A percentile compares a stretch with the other conserved stretches of the same genome.
These are phyloP conservation scores for Penicillium italicum DNA, from an alignment of 2,329 filamentous ascomycete genomes.

Conservation along the genomic window DNA sequence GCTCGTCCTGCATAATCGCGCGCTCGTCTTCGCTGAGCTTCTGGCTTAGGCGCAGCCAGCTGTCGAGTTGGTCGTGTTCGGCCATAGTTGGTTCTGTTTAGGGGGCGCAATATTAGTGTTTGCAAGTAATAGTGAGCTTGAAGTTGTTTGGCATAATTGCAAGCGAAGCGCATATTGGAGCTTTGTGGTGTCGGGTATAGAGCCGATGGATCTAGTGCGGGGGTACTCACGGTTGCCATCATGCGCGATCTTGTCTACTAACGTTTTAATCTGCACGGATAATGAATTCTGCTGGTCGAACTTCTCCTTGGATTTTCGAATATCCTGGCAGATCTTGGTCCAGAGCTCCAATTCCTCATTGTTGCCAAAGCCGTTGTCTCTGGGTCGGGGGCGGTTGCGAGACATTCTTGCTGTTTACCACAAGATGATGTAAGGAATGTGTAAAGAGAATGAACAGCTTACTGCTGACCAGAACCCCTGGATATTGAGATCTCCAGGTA, in stretches of 20 bases:
- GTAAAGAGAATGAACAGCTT: background rate
- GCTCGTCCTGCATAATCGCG: conserved; percentile 47
- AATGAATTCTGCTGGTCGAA: conserved; percentile 42
- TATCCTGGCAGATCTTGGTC: conserved; percentile 43
- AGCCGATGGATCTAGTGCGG: conserved; percentile 3
- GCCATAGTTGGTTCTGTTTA: conserved; percentile 36
- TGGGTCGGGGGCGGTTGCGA: conserved; percentile 41
- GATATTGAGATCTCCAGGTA: background rate
- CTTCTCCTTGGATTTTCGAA: conserved; percentile 44
- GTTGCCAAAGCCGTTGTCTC: conserved; percentile 43
- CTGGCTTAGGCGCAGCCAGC: conserved; percentile 45
- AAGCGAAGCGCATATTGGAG: background rate
- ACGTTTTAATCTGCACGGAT: conserved; percentile 38
- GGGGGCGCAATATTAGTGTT: conserved; percentile 12
- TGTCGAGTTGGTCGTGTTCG: conserved; percentile 46
- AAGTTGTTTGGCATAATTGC: background rate
- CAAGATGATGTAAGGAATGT: background rate
- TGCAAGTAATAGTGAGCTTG: background rate
- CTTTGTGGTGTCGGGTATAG: conserved; percentile 1
- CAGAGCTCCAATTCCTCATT: conserved; percentile 47
- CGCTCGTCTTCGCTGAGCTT: conserved; percentile 49
- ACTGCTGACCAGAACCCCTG: background rate
- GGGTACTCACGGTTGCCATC: conserved; percentile 42
- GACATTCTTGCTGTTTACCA: conserved; percentile 31
- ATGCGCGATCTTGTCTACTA: conserved; percentile 45